Evolutionary conservation across 1,139 yeast genomes (phyloP).

Genomic region (Hyphopichia khmerensis): DNA sequence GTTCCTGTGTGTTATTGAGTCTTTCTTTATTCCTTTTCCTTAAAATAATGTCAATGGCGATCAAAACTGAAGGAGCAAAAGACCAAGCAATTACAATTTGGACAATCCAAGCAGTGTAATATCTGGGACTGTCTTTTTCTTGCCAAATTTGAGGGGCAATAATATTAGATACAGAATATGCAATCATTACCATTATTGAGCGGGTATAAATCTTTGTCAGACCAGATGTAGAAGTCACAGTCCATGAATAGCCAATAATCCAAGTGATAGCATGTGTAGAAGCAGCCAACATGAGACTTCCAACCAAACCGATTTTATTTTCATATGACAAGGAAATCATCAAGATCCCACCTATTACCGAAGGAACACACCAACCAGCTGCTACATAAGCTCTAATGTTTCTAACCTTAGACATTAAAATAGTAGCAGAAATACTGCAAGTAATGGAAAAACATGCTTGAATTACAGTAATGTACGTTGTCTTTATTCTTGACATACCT

Average conservation of each 20-base stretch:
- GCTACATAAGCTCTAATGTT: conserved; percentile 10
- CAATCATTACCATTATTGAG: conserved; percentile 14
- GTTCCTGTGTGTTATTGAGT: conserved; percentile 4
- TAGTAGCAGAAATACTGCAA: conserved; percentile 26
- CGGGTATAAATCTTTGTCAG: conserved; percentile 16
- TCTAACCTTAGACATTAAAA: conserved; percentile 15
- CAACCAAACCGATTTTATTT: conserved; percentile 38
- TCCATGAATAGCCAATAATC: conserved; percentile 14
- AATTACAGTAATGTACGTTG: conserved; percentile 48
- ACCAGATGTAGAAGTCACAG: conserved; percentile 16
- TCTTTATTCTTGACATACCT: conserved; percentile 38
- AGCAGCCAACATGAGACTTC: conserved; percentile 17
- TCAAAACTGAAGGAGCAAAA: conserved; percentile 35
- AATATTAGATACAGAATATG: conserved; percentile 15
- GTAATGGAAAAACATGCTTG: conserved; percentile 38
- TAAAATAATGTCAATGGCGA: conserved; percentile 38
- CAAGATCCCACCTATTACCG: conserved; percentile 42
- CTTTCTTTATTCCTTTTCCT: conserved; percentile 36
- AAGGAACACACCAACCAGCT: conserved; percentile 30
- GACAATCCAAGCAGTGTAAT: conserved; percentile 51
- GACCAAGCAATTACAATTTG: conserved; percentile 49
- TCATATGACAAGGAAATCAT: conserved; percentile 39
- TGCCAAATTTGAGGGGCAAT: conserved; percentile 25
- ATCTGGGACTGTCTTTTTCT: conserved; percentile 16
- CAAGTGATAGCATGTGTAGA: conserved; percentile 15